Percentiles rank a stretch among this genome's conserved stretches.
phyloP scores from a whole-genome alignment of 2,329 filamentous ascomycete genomes.

The Fusarium sp. region DNA sequence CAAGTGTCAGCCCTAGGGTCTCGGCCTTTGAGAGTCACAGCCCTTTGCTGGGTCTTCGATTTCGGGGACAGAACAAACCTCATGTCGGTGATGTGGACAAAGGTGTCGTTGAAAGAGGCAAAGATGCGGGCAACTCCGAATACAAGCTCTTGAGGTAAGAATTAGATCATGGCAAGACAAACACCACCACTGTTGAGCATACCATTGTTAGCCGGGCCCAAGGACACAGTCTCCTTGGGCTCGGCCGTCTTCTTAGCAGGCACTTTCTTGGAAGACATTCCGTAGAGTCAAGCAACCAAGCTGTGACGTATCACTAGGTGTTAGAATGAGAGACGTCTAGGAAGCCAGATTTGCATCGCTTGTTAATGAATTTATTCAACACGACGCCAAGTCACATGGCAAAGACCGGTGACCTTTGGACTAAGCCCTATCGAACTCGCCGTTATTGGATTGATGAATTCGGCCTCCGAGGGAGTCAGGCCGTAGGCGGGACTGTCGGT shows the following conservation, averaged over 20 bases:
- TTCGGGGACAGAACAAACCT: conserved; percentile 67
- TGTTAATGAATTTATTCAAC: neutral
- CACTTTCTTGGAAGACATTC: neutral
- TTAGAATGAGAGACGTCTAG: neutral
- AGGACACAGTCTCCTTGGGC: neutral
- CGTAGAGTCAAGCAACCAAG: too few species aligned
- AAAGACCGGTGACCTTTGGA: neutral
- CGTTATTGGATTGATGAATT: neutral
- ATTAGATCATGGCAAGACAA: neutral
- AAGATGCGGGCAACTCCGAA: conserved; percentile 98
- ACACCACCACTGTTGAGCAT: neutral
- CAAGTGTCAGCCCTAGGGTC: neutral
- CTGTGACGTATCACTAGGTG: accelerated
- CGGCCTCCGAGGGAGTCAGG: neutral
- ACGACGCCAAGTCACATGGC: neutral
- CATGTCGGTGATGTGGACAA: conserved; percentile 99
- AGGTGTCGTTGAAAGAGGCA: conserved; percentile 93
- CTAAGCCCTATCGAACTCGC: neutral
- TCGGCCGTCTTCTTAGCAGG: neutral
- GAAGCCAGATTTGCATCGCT: neutral
- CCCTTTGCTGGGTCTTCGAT: neutral
- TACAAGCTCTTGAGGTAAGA: conserved; percentile 75
- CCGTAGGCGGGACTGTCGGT: neutral
- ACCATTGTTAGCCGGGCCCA: neutral
- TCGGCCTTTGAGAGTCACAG: neutral